Evolutionary conservation across 306 rosid species (phyloP).

Genomic region (Prunus campanulata): DNA sequence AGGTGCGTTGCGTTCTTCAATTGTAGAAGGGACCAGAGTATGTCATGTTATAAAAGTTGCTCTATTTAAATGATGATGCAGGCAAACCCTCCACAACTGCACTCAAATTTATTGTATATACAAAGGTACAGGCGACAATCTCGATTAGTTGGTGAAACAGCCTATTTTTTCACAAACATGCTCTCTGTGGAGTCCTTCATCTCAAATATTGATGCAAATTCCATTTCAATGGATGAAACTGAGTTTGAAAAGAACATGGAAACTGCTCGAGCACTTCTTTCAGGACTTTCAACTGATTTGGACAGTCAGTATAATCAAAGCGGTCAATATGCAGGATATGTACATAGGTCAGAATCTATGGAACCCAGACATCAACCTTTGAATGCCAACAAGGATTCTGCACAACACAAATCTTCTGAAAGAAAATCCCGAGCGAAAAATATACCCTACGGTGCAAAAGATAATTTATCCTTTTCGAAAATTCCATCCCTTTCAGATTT

Average conservation of each 20-base stretch:
- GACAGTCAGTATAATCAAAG: slow-evolving; percentile 48
- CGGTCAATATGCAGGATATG: slow-evolving; percentile 39
- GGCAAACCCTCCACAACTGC: slow-evolving; percentile 98
- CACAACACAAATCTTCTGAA: slow-evolving; percentile 39
- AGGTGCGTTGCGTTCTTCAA: neutral
- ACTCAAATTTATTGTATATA: slow-evolving; percentile 85
- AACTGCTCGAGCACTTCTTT: slow-evolving; percentile 79
- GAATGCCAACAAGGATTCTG: slow-evolving; percentile 38
- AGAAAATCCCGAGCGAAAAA: slow-evolving; percentile 41
- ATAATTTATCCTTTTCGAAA: slow-evolving; percentile 41
- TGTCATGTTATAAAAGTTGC: slow-evolving; percentile 8
- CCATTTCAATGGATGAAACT: slow-evolving; percentile 87
- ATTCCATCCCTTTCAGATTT: slow-evolving; percentile 82
- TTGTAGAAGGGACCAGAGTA: neutral
- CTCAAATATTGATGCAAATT: slow-evolving; percentile 83
- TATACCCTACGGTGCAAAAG: slow-evolving; percentile 33
- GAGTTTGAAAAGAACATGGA: slow-evolving; percentile 92
- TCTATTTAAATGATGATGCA: slow-evolving; percentile 38
- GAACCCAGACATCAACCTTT: slow-evolving; percentile 37
- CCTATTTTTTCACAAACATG: slow-evolving; percentile 92
- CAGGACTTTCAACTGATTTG: slow-evolving; percentile 66
- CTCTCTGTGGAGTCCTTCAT: slow-evolving; percentile 92
- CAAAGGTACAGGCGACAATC: slow-evolving; percentile 87
- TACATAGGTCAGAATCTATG: slow-evolving; percentile 31
- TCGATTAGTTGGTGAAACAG: slow-evolving; percentile 77